Evolutionary conservation across 129 eudicot species (phyloP).

Genomic region (Kitagawia praeruptora): DNA sequence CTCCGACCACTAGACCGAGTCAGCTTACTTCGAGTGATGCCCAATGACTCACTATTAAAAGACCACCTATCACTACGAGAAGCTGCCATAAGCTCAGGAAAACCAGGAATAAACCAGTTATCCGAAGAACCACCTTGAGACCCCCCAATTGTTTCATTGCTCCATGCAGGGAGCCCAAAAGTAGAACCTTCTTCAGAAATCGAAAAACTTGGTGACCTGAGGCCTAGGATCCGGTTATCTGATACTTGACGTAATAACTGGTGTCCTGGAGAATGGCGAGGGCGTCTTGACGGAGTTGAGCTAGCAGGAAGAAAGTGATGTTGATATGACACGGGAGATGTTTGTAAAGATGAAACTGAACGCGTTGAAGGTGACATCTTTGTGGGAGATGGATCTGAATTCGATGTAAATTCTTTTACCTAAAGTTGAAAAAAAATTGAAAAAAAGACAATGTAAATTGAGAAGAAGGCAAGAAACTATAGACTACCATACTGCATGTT

Average conservation of each 20-base stretch:
- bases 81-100: conserved; percentile 47
- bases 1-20: conserved; percentile 42
- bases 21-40: conserved; percentile 47
- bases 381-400: conserved; percentile 48
- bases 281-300: conserved; percentile 63
- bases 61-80: conserved; percentile 85
- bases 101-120: conserved; percentile 66
- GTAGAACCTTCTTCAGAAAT: conserved; percentile 69
- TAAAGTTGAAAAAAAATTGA: neutral
- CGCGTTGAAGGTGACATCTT: conserved; percentile 55
- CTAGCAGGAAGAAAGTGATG: conserved; percentile 51
- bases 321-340: conserved; percentile 69
- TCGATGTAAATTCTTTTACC: conserved; percentile 52
- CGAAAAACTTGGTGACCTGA: conserved; percentile 69
- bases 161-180: conserved; percentile 43
- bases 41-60: conserved; percentile 63
- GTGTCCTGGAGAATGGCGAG: conserved; percentile 64
- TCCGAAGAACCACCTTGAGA: conserved; percentile 80
- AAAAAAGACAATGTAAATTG: neutral
- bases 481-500: conserved; percentile 8
- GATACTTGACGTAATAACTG: conserved; percentile 62
- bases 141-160: conserved; percentile 55
- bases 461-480: neutral
- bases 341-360: conserved; percentile 58
- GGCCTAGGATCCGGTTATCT: conserved; percentile 56